Conservation (phyloP, 768 basidiomycete species). For the Leccinellum luteum region DNA sequence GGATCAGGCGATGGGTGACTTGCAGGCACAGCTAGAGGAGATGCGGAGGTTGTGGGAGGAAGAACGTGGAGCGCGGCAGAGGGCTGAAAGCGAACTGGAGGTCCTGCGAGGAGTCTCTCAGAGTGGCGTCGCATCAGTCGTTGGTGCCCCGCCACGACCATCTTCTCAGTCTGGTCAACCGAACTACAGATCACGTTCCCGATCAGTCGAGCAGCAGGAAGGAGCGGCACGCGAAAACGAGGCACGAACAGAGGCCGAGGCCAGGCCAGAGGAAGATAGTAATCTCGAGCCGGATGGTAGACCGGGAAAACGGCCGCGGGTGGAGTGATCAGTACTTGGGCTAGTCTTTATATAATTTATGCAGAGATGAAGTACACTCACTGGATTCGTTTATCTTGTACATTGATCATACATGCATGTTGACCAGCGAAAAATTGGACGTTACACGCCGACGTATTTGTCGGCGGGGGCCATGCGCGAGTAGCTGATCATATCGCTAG, state of each 20-base stretch:
- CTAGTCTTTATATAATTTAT: conserved; percentile 19
- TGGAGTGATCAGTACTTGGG: conserved; percentile 21
- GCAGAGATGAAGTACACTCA: conserved; percentile 1
- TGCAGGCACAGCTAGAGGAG: conserved; percentile 82
- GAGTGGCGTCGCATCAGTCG: background rate
- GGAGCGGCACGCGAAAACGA: conserved; percentile 17
- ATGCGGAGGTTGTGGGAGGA: conserved; percentile 80
- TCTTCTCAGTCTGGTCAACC: conserved; percentile 14
- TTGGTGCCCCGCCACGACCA: conserved; percentile 13
- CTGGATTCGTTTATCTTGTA: conserved; percentile 14
- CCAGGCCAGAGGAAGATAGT: conserved; percentile 16
- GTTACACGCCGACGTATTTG: too few species aligned
- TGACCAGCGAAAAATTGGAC: background rate
- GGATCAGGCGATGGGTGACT: conserved; percentile 89
- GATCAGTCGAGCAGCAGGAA: conserved; percentile 28
- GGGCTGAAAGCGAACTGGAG: conserved; percentile 65
- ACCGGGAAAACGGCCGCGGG: conserved; percentile 31
- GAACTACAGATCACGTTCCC: conserved; percentile 23
- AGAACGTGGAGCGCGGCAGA: conserved; percentile 57
- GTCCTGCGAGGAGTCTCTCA: conserved; percentile 42
- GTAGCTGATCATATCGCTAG: too few species aligned
- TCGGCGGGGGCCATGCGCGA: too few species aligned
- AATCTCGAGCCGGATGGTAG: conserved; percentile 23
- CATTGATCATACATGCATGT: conserved; percentile 2
- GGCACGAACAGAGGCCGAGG: conserved; percentile 21